Base-by-base conservation (phyloP, 1,284 basidiomycete species). In the Melanopsichium pennsylvanicum region DNA sequence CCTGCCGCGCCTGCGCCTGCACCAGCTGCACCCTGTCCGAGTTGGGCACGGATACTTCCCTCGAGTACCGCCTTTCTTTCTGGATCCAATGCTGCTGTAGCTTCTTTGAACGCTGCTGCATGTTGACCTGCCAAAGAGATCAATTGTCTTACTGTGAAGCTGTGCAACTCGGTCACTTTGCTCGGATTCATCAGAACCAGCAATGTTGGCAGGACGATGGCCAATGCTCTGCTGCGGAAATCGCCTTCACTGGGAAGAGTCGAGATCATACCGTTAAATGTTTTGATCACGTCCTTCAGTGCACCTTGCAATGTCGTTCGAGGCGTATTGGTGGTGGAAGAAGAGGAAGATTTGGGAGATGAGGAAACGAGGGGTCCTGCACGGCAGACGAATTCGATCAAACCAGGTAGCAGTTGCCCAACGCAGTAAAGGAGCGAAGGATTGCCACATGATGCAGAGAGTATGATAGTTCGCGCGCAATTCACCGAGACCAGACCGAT, bases 81-180 rank as follows among this genome's bases (percentile, higher is more conserved):
- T 8, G 84, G 81, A 15, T 89, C 87, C 42, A 97, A 84, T 31
- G 87, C 87, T 3, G 83, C 85, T 4, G 91, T 90, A 2, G 90
- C 92, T 42, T 93, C 90, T 80, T 92, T 93, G 86, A 97, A 97
- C 15, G 90, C 86, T 4, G 83, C 81, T 0, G 93, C 90, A 3
- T 89, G 86, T 0, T 85, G 83, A 0, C 90, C 86, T 1, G 93
- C 94, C 42, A 93, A 87, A 3, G 85, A 83, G 16, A 97, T 83
- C 4, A 97, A 82, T 49, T 93, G 90, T 9, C 85, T 81, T n/a
- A 92, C 85, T 2, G 87, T 88, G 51, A 88, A 86, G 0, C 84
- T 79, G 59, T 90, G 88, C 16, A 89, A 73, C 1, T 66, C 56
- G 2, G 85, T 81, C 0, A 85, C 82, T 85, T 27, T 37, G 12